These are phyloP conservation scores for Aureobasidium sp. DNA, from an alignment of 2,329 filamentous ascomycete species.

Conservation along the genomic window DNA sequence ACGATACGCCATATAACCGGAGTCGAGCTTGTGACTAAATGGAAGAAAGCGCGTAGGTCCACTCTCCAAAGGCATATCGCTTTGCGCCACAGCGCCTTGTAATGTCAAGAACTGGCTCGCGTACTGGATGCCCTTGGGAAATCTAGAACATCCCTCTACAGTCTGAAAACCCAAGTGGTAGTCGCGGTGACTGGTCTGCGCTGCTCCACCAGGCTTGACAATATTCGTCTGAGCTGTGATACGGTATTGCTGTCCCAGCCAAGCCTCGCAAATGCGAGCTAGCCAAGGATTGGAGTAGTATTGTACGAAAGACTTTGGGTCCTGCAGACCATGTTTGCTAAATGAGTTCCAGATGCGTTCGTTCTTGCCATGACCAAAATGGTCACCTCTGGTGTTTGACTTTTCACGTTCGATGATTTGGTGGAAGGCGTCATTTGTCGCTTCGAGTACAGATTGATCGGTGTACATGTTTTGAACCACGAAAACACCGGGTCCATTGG, in stretches of 20 bases:
- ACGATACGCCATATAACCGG: constrained; percentile 54
- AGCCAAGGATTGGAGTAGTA: constrained; percentile 59
- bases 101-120: constrained; percentile 53
- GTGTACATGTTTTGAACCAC: constrained; percentile 50
- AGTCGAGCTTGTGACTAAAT: constrained; percentile 51
- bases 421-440: constrained; percentile 43
- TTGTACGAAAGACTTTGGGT: constrained; percentile 46
- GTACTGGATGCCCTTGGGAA: constrained; percentile 48
- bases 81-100: constrained; percentile 58
- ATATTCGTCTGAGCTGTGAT: constrained; percentile 58
- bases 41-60: constrained; percentile 57
- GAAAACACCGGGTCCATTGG: constrained; percentile 52
- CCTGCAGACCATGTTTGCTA: constrained; percentile 50
- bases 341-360: constrained; percentile 61
- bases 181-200: constrained; percentile 55
- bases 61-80: constrained; percentile 51
- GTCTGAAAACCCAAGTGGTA: constrained; percentile 60
- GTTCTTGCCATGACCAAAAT: constrained; percentile 53
- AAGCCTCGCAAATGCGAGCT: constrained; percentile 45
- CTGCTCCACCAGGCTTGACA: constrained; percentile 51
- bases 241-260: constrained; percentile 55
- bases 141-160: constrained; percentile 37
- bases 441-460: constrained; percentile 36
- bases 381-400: constrained; percentile 45
- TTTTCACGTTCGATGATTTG: constrained; percentile 44